Conservation (phyloP, 345 rosid genomes). For the Limnanthes douglasii region DNA sequence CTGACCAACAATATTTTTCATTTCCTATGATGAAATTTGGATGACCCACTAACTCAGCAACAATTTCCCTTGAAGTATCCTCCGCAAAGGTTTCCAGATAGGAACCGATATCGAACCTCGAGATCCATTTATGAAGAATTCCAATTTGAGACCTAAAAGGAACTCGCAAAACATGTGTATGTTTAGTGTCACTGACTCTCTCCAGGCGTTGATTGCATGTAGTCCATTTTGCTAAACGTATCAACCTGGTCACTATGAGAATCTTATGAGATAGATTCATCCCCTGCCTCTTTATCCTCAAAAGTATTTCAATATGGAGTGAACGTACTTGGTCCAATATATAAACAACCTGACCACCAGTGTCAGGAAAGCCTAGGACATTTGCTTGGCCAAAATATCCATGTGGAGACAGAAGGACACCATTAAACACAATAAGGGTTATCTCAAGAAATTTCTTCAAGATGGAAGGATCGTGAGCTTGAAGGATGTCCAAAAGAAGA, state of each 20-base stretch:
- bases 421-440: slow-evolving; percentile 34
- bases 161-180: slow-evolving; percentile 42
- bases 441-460: too few species aligned
- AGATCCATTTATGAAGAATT: slow-evolving; percentile 51
- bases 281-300: slow-evolving; percentile 43
- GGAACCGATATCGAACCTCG: slow-evolving; percentile 59
- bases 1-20: slow-evolving; percentile 86
- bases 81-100: slow-evolving; percentile 54
- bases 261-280: slow-evolving; percentile 40
- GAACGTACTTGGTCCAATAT: slow-evolving; percentile 75
- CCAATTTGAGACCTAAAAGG: slow-evolving; percentile 49
- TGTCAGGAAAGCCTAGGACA: slow-evolving; percentile 68
- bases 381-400: slow-evolving; percentile 62
- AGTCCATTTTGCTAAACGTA: slow-evolving; percentile 44
- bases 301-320: slow-evolving; percentile 45
- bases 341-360: slow-evolving; percentile 78
- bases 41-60: slow-evolving; percentile 64
- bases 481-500: too few species aligned
- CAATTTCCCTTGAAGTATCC: slow-evolving; percentile 88
- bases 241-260: slow-evolving; percentile 52
- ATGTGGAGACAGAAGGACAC: slow-evolving; percentile 58
- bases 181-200: slow-evolving; percentile 27
- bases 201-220: slow-evolving; percentile 47
- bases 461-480: too few species aligned
- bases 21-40: slow-evolving; percentile 96